A percentile compares a stretch with the other conserved stretches of the same genome.
These are phyloP conservation scores for Andalucia godoyi DNA, from an alignment of 78 protist species.

Conservation along the genomic window DNA sequence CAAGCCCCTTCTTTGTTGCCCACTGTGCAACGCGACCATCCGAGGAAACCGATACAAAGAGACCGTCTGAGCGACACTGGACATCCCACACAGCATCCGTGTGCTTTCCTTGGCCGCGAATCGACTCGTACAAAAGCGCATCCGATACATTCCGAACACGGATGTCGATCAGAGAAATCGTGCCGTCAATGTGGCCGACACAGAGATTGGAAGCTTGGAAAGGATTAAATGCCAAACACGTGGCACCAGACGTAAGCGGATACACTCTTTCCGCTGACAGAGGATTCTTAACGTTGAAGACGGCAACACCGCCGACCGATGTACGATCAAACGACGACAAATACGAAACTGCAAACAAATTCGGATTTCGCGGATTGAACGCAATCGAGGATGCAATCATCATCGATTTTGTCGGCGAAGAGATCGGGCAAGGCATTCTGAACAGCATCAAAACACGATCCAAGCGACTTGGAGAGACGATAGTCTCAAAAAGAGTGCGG, in stretches of 20 bases:
- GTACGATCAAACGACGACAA: not conserved
- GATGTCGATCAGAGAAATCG: conserved; percentile 42
- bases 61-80: conserved; percentile 26
- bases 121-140: not conserved
- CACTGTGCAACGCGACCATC: conserved; percentile 62
- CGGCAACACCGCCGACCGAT: not conserved
- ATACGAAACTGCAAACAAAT: not conserved
- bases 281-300: not conserved
- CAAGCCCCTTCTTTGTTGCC: conserved; percentile 48
- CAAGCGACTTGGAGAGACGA: too few species aligned
- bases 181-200: conserved; percentile 46
- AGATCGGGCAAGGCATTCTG: too few species aligned
- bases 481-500: too few species aligned
- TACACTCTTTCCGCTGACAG: too few species aligned
- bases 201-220: conserved; percentile 23
- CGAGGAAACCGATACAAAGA: conserved; percentile 34
- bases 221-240: conserved; percentile 10
- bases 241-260: conserved; percentile 11
- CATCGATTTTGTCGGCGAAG: too few species aligned
- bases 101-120: conserved; percentile 28
- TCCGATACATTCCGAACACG: not conserved
- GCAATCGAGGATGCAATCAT: too few species aligned
- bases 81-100: conserved; percentile 47
- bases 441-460: too few species aligned
- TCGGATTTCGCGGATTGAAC: too few species aligned